Evolutionary conservation across 2,329 filamentous ascomycete species (phyloP).

Genomic region (Aspergillus tubingensis): DNA sequence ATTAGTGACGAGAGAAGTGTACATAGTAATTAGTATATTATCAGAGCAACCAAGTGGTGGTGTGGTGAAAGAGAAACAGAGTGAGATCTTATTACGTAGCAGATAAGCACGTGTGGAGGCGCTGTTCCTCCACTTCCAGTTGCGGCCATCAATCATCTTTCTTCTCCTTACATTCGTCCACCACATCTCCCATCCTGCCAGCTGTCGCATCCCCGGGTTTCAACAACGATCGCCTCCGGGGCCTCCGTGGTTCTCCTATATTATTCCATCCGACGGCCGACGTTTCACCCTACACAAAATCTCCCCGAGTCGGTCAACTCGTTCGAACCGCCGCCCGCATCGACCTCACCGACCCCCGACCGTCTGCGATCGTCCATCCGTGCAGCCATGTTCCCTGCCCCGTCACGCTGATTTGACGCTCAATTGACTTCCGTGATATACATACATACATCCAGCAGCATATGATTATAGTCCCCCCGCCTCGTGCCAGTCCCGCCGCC

Average conservation of each 20-base stretch:
- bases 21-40: no score
- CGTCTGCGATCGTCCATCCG: conserved; percentile 2
- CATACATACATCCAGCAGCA: not conserved
- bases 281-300: not conserved
- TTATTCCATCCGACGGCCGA: not conserved
- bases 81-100: not conserved
- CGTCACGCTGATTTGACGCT: not conserved
- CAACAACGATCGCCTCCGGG: not conserved
- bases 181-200: not conserved
- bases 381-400: conserved; percentile 9
- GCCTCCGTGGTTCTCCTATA: not conserved
- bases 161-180: not conserved
- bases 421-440: not conserved
- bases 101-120: not conserved
- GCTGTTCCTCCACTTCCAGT: not conserved
- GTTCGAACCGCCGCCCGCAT: not conserved
- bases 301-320: not conserved
- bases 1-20: no score
- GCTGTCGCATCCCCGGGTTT: not conserved
- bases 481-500: not conserved
- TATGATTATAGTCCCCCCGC: not conserved
- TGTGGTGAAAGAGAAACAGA: no score
- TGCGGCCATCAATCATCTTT: not conserved
- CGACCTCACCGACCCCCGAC: conserved; percentile 2
- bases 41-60: no score